Evolutionary conservation across 768 basidiomycete species (phyloP).

Genomic region (Leccinum truebloodii): DNA sequence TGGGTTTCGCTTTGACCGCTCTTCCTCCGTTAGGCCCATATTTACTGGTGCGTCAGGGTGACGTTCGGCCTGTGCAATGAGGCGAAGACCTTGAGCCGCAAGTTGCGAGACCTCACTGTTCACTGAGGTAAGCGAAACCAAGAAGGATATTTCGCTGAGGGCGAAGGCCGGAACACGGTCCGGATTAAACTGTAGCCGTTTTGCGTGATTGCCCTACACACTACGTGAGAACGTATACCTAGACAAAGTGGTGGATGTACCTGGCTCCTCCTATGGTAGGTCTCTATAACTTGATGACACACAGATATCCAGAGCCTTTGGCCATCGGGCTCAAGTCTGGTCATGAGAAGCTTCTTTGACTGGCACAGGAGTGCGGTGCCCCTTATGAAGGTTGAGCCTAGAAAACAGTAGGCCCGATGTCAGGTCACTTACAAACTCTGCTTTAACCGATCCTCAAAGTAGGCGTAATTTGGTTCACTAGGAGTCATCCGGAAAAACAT

Average conservation of each 20-base stretch:
- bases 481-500: slow-evolving; percentile 45
- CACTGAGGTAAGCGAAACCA: slow-evolving; percentile 69
- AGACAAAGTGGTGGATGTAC: slow-evolving; percentile 33
- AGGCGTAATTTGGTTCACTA: slow-evolving; percentile 37
- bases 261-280: slow-evolving; percentile 50
- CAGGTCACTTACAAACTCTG: slow-evolving; percentile 43
- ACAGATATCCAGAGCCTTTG: slow-evolving; percentile 73
- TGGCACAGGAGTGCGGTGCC: slow-evolving; percentile 43
- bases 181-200: slow-evolving; percentile 49
- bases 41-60: slow-evolving; percentile 57
- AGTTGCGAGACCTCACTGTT: slow-evolving; percentile 65
- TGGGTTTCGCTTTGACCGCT: slow-evolving; percentile 65
- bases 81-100: slow-evolving; percentile 68
- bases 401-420: slow-evolving; percentile 2
- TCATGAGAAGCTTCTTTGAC: slow-evolving; percentile 55
- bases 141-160: slow-evolving; percentile 70
- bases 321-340: slow-evolving; percentile 58
- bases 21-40: slow-evolving; percentile 54
- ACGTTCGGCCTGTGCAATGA: slow-evolving; percentile 67
- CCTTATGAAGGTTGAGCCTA: slow-evolving; percentile 12
- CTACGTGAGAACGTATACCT: slow-evolving; percentile 9
- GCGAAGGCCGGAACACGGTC: slow-evolving; percentile 63
- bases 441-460: slow-evolving; percentile 47
- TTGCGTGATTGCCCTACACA: slow-evolving; percentile 44
- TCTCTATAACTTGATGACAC: slow-evolving; percentile 57